Evolutionary conservation across 2,329 filamentous ascomycete genomes (phyloP).

Genomic region (Epichloe typhina): DNA sequence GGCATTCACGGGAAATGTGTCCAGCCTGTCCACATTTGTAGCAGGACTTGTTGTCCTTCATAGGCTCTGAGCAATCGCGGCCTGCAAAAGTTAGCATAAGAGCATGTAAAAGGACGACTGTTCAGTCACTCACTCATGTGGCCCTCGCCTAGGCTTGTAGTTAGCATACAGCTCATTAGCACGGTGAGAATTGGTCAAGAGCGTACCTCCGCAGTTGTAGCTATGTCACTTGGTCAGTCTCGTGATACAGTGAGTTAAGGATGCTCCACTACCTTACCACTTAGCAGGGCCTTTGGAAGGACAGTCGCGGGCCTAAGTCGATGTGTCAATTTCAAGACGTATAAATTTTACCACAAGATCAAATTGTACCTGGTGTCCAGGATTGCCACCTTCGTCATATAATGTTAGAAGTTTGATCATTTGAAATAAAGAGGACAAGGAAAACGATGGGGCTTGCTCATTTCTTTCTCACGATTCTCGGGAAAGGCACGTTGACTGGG

Average conservation of each 20-base stretch:
- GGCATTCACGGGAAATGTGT: slow-evolving; percentile 86
- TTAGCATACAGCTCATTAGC: slow-evolving; percentile 10
- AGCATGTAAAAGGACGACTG: neutral
- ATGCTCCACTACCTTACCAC: slow-evolving; percentile 43
- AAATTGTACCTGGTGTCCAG: slow-evolving; percentile 56
- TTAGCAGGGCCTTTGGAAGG: slow-evolving; percentile 72
- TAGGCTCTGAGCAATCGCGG: slow-evolving; percentile 80
- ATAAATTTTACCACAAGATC: neutral
- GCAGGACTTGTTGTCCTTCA: slow-evolving; percentile 73
- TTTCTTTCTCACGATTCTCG: neutral
- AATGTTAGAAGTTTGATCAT: neutral
- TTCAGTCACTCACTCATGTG: slow-evolving; percentile 55
- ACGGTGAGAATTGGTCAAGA: neutral
- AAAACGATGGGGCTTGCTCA: neutral
- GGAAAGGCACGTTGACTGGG: neutral
- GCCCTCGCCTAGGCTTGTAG: slow-evolving; percentile 38
- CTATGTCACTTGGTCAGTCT: slow-evolving; percentile 26
- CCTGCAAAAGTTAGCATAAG: slow-evolving; percentile 30
- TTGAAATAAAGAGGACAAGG: neutral
- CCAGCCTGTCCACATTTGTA: slow-evolving; percentile 71
- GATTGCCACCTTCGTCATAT: slow-evolving; percentile 48
- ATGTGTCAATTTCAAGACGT: slow-evolving; percentile 9
- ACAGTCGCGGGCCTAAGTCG: slow-evolving; percentile 64
- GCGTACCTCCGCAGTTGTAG: slow-evolving; percentile 71
- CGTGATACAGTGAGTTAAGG: neutral